Evolutionary conservation across 2,329 filamentous ascomycete genomes (phyloP).

Genomic region (Colletotrichum sp.): DNA sequence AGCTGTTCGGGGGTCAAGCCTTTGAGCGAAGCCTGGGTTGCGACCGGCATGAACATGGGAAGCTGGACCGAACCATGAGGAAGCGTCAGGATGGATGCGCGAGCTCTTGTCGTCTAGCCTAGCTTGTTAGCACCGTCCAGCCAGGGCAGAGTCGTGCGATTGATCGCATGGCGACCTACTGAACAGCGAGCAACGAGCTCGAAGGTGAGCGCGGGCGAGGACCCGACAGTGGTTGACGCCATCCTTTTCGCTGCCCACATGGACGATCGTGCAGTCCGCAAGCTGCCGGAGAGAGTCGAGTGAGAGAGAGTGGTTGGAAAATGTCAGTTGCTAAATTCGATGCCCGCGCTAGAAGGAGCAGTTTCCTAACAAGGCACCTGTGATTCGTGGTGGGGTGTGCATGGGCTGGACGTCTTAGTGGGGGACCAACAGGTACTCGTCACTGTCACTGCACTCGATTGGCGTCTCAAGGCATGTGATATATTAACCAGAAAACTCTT

Average conservation of each 20-base stretch:
- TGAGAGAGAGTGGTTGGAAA: not conserved
- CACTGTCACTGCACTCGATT: not conserved
- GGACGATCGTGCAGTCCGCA: not conserved
- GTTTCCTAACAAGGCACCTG: not conserved
- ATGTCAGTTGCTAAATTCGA: not conserved
- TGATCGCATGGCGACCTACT: slow-evolving; percentile 54
- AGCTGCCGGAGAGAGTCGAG: not conserved
- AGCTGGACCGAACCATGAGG: slow-evolving; percentile 91
- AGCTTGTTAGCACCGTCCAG: not conserved
- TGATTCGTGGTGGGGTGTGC: not conserved
- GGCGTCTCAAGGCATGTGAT: not conserved
- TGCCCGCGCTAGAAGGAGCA: slow-evolving; percentile 1
- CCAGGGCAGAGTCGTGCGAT: not conserved
- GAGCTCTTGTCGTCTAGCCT: slow-evolving; percentile 85
- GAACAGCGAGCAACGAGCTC: slow-evolving; percentile 81
- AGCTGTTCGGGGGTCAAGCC: slow-evolving; percentile 92
- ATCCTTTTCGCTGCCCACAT: slow-evolving; percentile 42
- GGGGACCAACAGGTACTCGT: not conserved
- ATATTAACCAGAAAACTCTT: not conserved
- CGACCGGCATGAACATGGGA: slow-evolving; percentile 98
- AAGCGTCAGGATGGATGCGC: slow-evolving; percentile 84
- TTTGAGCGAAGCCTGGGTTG: slow-evolving; percentile 94
- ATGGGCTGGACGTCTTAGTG: not conserved
- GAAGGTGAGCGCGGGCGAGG: slow-evolving; percentile 74
- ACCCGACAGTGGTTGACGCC: slow-evolving; percentile 55